Conservation (phyloP, 2,329 filamentous ascomycete species). For the Pseudonectria foliicola region DNA sequence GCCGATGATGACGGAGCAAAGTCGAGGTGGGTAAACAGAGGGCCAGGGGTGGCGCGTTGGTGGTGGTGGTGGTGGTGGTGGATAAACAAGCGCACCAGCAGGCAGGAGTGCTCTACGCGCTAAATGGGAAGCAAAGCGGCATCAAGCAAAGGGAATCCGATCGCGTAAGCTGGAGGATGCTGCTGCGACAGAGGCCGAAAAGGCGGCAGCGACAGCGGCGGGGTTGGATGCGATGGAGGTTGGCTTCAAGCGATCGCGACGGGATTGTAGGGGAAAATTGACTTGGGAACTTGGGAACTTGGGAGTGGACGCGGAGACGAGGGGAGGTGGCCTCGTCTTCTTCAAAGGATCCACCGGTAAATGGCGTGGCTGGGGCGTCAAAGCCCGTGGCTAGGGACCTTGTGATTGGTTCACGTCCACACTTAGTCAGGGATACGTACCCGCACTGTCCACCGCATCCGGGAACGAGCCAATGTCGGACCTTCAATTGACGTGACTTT, state of each 20-base stretch:
- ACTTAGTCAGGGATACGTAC: neutral
- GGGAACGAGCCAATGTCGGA: slow-evolving; percentile 6
- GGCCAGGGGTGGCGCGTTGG: slow-evolving; percentile 24
- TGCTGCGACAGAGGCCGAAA: slow-evolving; percentile 19
- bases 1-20: slow-evolving; percentile 9
- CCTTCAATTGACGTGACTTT: neutral
- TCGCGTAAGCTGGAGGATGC: slow-evolving; percentile 14
- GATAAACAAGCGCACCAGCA: slow-evolving; percentile 26
- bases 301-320: neutral
- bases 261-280: slow-evolving; percentile 19
- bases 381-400: slow-evolving; percentile 5
- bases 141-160: slow-evolving; percentile 19
- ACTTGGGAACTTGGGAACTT: slow-evolving; percentile 22
- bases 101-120: slow-evolving; percentile 26
- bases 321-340: slow-evolving; percentile 19
- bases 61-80: slow-evolving; percentile 12
- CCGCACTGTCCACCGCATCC: slow-evolving; percentile 1
- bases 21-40: slow-evolving; percentile 25
- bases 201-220: slow-evolving; percentile 16
- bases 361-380: slow-evolving; percentile 33
- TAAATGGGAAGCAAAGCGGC: slow-evolving; percentile 20
- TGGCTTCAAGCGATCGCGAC: slow-evolving; percentile 18
- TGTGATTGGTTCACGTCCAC: neutral
- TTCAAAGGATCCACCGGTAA: slow-evolving; percentile 22
- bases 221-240: slow-evolving; percentile 14